Evolutionary conservation across 768 basidiomycete genomes (phyloP).

Genomic region (Kwoniella mangroviensis): DNA sequence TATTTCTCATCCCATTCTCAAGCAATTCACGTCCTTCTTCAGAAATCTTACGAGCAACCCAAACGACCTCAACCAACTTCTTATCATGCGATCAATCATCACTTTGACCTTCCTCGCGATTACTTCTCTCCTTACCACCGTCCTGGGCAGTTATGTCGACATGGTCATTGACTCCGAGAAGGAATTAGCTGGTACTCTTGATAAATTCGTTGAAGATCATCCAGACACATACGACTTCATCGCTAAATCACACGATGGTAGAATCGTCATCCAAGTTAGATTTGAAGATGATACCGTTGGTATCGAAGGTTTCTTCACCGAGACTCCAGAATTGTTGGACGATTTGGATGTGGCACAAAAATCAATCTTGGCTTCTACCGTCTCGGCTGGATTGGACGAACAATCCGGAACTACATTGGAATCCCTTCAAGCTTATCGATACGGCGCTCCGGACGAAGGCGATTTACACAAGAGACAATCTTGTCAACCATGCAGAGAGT

Average conservation of each 20-base stretch:
- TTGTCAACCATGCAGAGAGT: constrained; percentile 2
- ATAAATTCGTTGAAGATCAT: constrained; percentile 2
- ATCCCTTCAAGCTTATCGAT: not conserved
- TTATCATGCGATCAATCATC: constrained; percentile 2
- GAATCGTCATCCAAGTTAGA: constrained; percentile 3
- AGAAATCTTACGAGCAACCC: not conserved
- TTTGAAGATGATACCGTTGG: constrained; percentile 11
- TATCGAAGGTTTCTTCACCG: constrained; percentile 7
- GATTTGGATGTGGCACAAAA: not conserved
- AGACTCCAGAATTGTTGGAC: not conserved
- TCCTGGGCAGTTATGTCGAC: constrained; percentile 11
- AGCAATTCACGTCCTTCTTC: not conserved
- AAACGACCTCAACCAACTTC: not conserved
- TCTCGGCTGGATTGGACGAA: constrained; percentile 7
- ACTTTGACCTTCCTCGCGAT: not conserved
- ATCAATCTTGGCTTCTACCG: not conserved
- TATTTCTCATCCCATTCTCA: no score
- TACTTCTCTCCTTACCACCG: not conserved
- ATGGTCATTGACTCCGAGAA: constrained; percentile 4
- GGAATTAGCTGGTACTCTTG: not conserved
- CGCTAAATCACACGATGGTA: not conserved
- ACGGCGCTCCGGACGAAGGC: not conserved
- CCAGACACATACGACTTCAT: not conserved
- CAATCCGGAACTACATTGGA: not conserved
- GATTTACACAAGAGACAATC: not conserved